Evolutionary conservation across 2,329 filamentous ascomycete genomes (phyloP).

Genomic region (Arthroderma sp.): DNA sequence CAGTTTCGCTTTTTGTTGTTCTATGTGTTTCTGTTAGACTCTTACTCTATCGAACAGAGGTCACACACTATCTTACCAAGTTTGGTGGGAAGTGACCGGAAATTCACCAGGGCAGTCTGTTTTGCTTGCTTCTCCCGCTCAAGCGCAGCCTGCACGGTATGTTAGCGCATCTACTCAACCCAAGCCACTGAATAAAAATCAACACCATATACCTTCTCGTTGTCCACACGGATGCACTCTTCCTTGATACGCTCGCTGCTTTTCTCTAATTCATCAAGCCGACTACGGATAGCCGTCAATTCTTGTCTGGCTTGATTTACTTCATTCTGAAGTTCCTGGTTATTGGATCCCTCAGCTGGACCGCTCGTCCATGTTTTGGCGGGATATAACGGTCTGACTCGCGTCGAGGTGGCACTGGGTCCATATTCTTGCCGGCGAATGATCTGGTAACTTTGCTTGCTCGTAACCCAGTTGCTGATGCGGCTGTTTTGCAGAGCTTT

Average conservation of each 20-base stretch:
- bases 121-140: conserved; percentile 51
- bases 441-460: conserved; percentile 50
- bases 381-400: conserved; percentile 45
- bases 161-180: conserved; percentile 9
- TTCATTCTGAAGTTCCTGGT: conserved; percentile 45
- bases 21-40: conserved; percentile 21
- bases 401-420: conserved; percentile 55
- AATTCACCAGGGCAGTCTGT: conserved; percentile 53
- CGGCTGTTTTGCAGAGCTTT: conserved; percentile 46
- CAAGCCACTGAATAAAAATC: background rate
- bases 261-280: too few species aligned
- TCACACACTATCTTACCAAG: conserved; percentile 43
- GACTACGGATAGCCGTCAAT: conserved; percentile 15
- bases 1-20: conserved; percentile 34
- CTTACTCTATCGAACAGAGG: too few species aligned
- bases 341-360: conserved; percentile 50
- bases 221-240: conserved; percentile 14
- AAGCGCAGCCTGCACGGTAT: conserved; percentile 15
- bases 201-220: conserved; percentile 31
- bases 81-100: conserved; percentile 54
- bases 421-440: conserved; percentile 70
- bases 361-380: conserved; percentile 66
- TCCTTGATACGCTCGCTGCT: conserved; percentile 10
- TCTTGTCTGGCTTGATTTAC: conserved; percentile 31
- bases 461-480: conserved; percentile 58